Evolutionary conservation across 495 filamentous ascomycete genomes (phyloP), one percentile per base, ranked within the genome.

Genomic region (Annulohypoxylon maeteangense): DNA sequence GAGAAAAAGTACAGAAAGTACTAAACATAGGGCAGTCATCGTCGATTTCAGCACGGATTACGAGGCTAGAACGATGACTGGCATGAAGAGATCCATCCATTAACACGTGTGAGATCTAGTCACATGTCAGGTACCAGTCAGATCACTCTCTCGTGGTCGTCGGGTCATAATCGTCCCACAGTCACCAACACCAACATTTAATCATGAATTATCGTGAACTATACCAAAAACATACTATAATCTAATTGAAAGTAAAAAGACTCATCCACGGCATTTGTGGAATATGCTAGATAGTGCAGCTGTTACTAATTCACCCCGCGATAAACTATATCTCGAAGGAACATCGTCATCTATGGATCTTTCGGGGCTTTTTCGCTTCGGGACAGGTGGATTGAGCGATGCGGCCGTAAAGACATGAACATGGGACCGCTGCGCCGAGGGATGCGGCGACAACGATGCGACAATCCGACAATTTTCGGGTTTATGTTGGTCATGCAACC

Each of bases 91-190:
- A 61, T 65, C 14, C 44, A 61, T 40, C 62, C 34, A 51, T 45
- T 16, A 53, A 47, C 70, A 62, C 61, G 61, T 57, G 61, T 53
- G 61, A 65, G 56, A 72, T 67, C 63, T 72, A 68, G 60, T 72
- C 70, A 72, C 64, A 63, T 72, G 70, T 65, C 65, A 73, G 65
- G 65, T 73, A 73, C 70, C 56, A 45, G 56, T 73, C 70, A 65
- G 65, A 50, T 73, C 70, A 73, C 40, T 65, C 65, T 73, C 70
- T 73, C 70, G 65, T 73, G 70, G 51, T 73, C 18, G 70, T 73
- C 70, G 65, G 61, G 65, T 68, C 60, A 73, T 27, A 22, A 57
- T 73, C 70, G 55, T 65, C 60, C 65, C 65, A 73, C 60, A 42
- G 60, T 73, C 70, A 59, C 57, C 68, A 31, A 58, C 27, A 58